Conservation (phyloP, 2,329 filamentous ascomycete genomes). For the Huntiella abstrusa region DNA sequence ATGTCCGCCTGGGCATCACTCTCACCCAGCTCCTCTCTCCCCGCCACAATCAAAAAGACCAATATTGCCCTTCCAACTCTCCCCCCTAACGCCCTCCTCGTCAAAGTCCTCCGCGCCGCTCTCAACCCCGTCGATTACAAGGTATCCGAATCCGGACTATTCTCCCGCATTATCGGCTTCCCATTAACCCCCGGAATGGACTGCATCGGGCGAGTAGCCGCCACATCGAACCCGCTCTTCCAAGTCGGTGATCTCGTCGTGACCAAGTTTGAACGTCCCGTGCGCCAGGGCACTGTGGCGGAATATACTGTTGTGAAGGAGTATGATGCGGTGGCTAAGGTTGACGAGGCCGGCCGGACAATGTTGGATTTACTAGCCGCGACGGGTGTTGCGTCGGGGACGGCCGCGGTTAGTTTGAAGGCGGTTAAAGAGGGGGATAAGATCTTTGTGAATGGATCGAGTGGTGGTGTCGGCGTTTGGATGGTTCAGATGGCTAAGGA, state of each 20-base stretch:
- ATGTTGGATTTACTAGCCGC: conserved; percentile 30
- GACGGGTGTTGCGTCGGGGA: conserved; percentile 25
- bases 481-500: conserved; percentile 46
- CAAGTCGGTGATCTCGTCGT: conserved; percentile 25
- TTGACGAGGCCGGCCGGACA: conserved; percentile 13
- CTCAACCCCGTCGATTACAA: conserved; percentile 34
- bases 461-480: conserved; percentile 42
- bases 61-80: conserved; percentile 5
- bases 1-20: too few species aligned
- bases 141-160: conserved; percentile 17
- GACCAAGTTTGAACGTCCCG: conserved; percentile 18
- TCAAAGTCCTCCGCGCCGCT: conserved; percentile 24
- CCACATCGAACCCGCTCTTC: conserved; percentile 16
- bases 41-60: too few species aligned
- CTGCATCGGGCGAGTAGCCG: conserved; percentile 30
- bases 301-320: conserved; percentile 23
- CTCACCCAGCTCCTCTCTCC: too few species aligned
- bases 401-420: neutral
- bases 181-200: conserved; percentile 31
- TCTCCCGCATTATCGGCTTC: conserved; percentile 20
- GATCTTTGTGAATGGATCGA: conserved; percentile 47
- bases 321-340: conserved; percentile 12
- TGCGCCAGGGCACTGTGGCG: conserved; percentile 22
- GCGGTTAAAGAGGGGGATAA: conserved; percentile 25
- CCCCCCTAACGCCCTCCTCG: conserved; percentile 20